Evolutionary conservation across 1,139 yeast species (phyloP).

Genomic region (Spathaspora sp.): DNA sequence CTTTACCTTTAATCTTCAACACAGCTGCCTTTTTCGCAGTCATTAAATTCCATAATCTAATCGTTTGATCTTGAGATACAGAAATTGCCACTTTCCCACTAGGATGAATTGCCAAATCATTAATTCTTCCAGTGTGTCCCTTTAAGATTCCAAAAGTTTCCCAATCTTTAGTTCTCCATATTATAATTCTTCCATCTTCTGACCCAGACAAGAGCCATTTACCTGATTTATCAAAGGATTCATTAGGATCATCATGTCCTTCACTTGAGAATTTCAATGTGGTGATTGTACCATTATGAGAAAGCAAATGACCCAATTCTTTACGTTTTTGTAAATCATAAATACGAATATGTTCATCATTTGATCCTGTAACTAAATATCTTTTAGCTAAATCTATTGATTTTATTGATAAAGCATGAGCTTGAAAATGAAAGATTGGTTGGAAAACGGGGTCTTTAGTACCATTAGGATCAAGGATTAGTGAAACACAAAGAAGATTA

Average conservation of each 20-base stretch:
- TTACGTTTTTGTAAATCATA: slow-evolving; percentile 93
- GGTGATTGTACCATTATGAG: slow-evolving; percentile 89
- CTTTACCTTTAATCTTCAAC: slow-evolving; percentile 68
- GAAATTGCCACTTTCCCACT: slow-evolving; percentile 90
- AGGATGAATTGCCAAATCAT: slow-evolving; percentile 87
- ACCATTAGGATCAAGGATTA: slow-evolving; percentile 44
- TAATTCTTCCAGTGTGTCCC: slow-evolving; percentile 77
- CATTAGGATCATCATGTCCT: slow-evolving; percentile 17
- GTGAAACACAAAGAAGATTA: slow-evolving; percentile 79
- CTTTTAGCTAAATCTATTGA: slow-evolving; percentile 81
- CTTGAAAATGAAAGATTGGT: slow-evolving; percentile 93
- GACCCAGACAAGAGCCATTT: slow-evolving; percentile 91
- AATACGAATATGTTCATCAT: slow-evolving; percentile 92
- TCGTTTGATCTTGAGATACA: slow-evolving; percentile 80
- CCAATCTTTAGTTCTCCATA: slow-evolving; percentile 98
- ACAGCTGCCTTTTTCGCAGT: slow-evolving; percentile 94
- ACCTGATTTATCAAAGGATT: slow-evolving; percentile 44
- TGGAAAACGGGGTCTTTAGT: slow-evolving; percentile 63
- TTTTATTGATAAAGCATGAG: slow-evolving; percentile 86
- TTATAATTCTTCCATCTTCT: slow-evolving; percentile 84
- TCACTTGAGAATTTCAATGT: slow-evolving; percentile 68
- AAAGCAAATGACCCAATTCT: slow-evolving; percentile 86
- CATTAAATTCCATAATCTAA: slow-evolving; percentile 94
- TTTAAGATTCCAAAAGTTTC: slow-evolving; percentile 84
- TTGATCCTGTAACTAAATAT: slow-evolving; percentile 90